phyloP scores from a whole-genome alignment of 1,284 basidiomycete genomes.

The Xerocomus minutiporus region DNA sequence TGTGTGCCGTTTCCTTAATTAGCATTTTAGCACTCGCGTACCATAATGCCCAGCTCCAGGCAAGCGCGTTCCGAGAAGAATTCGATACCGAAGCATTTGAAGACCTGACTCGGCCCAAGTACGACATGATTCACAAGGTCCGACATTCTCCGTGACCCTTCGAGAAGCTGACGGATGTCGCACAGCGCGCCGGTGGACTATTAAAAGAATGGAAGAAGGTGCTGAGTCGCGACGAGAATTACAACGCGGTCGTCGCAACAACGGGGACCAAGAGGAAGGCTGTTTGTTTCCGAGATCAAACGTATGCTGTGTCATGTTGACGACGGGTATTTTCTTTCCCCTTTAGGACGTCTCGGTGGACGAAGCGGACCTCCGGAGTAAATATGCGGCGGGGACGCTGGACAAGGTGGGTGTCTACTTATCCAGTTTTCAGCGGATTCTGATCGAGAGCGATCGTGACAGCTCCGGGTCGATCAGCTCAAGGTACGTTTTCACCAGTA shows the following conservation, averaged over 20 bases:
- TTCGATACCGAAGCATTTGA: slow-evolving; percentile 71
- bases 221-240: slow-evolving; percentile 63
- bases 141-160: background rate
- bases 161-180: background rate
- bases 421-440: slow-evolving; percentile 2
- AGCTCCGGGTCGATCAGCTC: slow-evolving; percentile 76
- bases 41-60: slow-evolving; percentile 88
- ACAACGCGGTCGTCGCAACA: slow-evolving; percentile 43
- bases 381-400: slow-evolving; percentile 55
- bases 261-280: slow-evolving; percentile 65
- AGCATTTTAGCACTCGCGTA: slow-evolving; percentile 60
- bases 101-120: slow-evolving; percentile 78
- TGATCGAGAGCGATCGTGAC: slow-evolving; percentile 12
- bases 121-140: slow-evolving; percentile 78
- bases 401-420: slow-evolving; percentile 50
- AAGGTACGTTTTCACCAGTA: slow-evolving; percentile 45
- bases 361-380: slow-evolving; percentile 66
- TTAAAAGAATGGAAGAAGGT: slow-evolving; percentile 73
- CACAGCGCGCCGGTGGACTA: slow-evolving; percentile 68
- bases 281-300: slow-evolving; percentile 39
- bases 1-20: slow-evolving; percentile 3
- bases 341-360: slow-evolving; percentile 52
- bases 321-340: background rate
- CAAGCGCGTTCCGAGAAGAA: slow-evolving; percentile 86
- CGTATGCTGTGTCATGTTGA: slow-evolving; percentile 1